phyloP scores from a whole-genome alignment of 2,329 filamentous ascomycete species.

The Cryoendolithus antarcticus region DNA sequence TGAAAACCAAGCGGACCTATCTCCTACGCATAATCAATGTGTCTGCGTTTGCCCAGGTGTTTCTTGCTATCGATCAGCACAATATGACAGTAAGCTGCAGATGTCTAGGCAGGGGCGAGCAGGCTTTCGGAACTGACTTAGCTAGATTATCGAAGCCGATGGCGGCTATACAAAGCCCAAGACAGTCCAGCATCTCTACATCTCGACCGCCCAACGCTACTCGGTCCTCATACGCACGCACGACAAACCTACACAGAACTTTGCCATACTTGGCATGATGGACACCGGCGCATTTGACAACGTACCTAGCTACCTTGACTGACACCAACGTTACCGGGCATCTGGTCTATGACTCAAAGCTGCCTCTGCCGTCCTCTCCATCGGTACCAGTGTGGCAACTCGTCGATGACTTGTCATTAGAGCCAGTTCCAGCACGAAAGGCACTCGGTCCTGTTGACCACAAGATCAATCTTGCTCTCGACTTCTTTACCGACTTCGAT shows the following conservation, averaged over 20 bases:
- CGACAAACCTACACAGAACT: slow-evolving; percentile 40
- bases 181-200: slow-evolving; percentile 47
- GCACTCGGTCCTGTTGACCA: slow-evolving; percentile 51
- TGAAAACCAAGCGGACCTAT: slow-evolving; percentile 44
- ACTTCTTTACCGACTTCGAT: slow-evolving; percentile 55
- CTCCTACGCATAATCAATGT: slow-evolving; percentile 58
- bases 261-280: slow-evolving; percentile 46
- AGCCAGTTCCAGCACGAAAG: slow-evolving; percentile 53
- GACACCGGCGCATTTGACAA: slow-evolving; percentile 48
- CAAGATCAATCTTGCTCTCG: slow-evolving; percentile 45
- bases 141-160: slow-evolving; percentile 53
- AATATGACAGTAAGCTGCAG: slow-evolving; percentile 29
- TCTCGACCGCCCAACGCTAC: slow-evolving; percentile 60
- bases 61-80: slow-evolving; percentile 59
- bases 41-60: slow-evolving; percentile 59
- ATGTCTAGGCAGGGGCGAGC: too few species aligned
- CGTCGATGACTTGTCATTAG: slow-evolving; percentile 61
- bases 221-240: slow-evolving; percentile 53
- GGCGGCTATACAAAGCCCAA: slow-evolving; percentile 52
- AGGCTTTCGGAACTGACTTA: too few species aligned
- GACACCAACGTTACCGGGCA: slow-evolving; percentile 51
- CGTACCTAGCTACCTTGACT: slow-evolving; percentile 51
- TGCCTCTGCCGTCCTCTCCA: slow-evolving; percentile 37
- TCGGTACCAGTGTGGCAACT: slow-evolving; percentile 49
- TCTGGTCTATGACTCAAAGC: slow-evolving; percentile 41